Evolutionary conservation across 169 alveolate genomes (phyloP), one percentile per base, ranked within the genome.

Genomic region (Fabrea salina): DNA sequence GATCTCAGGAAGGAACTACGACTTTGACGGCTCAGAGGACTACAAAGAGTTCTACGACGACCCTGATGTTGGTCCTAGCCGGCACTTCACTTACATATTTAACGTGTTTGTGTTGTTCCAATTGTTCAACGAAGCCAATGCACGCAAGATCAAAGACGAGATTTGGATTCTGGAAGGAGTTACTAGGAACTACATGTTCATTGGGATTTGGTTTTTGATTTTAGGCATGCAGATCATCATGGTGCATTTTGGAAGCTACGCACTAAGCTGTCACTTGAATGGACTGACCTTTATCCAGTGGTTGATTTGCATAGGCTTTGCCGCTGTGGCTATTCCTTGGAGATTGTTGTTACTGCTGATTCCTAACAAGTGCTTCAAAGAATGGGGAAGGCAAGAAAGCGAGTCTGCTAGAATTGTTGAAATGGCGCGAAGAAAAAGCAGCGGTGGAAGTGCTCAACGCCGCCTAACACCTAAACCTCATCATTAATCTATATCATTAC

Each of bases 61-160:
- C 49, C 53, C 39, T 37, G 80, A 66, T 8, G 57, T 83, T 51
- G 92, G 92, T 19, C 94, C 96, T 1, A 79, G 97, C 2, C 84
- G 95, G 25, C 98, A 94, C 84, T 80, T 88, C 83, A 91, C 98
- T 13, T 68, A 89, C 33, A 90, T 95, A 7, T 96, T 96, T 75
- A 95, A 95, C 75, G 92, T 93, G n/a, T 96, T 95, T 77, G 98
- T 96, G 22, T 64, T 92, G 81, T 77, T 95, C 86, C 94, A 94
- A 72, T 27, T 94, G 11, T 92, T 92, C 82, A 96, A 96, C 86
- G 86, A 86, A 90, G 53, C 95, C 51, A 95, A 94, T 82, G 91
- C 96, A 30, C 80, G 99, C 76, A 93, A 91, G 49, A 83, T 96
- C 47, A 71, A 91, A 82, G 96, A 92, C 75, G 96, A 92, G 50